Percentiles rank a stretch among this genome's conserved stretches.
phyloP scores from a whole-genome alignment of 164 flowering plant species.

The Pachysandra terminalis region DNA sequence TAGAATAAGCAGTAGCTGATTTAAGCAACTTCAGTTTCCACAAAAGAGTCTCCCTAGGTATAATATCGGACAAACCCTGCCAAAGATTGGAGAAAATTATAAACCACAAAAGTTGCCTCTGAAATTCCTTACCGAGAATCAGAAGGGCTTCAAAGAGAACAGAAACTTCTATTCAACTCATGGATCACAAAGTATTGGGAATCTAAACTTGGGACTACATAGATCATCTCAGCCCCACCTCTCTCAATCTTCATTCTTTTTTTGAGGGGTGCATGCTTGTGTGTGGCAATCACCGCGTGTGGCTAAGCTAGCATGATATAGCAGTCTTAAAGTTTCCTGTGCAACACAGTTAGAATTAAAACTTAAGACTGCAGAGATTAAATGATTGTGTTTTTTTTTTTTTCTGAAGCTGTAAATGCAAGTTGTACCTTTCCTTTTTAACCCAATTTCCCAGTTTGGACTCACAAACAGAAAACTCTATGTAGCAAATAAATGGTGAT shows the following conservation, averaged over 20 bases:
- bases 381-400: neutral
- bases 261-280: too few relatives aligned
- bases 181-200: neutral
- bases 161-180: neutral
- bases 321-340: neutral
- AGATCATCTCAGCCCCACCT: neutral
- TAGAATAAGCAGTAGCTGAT: slow-evolving; percentile 82
- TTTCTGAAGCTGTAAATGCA: neutral
- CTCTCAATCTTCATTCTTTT: neutral
- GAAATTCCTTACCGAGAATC: neutral
- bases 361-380: neutral
- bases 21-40: slow-evolving; percentile 89
- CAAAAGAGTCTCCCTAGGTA: slow-evolving; percentile 76
- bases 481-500: neutral
- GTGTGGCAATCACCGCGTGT: neutral
- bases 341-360: neutral
- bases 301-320: neutral
- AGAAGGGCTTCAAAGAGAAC: neutral
- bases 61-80: slow-evolving; percentile 70
- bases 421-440: too few relatives aligned
- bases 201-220: neutral
- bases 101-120: neutral
- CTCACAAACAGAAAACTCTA: too few relatives aligned
- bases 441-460: neutral
- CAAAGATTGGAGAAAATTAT: slow-evolving; percentile 1